phyloP scores from a whole-genome alignment of 2,329 filamentous ascomycete species.

The Aspergillus flavus region DNA sequence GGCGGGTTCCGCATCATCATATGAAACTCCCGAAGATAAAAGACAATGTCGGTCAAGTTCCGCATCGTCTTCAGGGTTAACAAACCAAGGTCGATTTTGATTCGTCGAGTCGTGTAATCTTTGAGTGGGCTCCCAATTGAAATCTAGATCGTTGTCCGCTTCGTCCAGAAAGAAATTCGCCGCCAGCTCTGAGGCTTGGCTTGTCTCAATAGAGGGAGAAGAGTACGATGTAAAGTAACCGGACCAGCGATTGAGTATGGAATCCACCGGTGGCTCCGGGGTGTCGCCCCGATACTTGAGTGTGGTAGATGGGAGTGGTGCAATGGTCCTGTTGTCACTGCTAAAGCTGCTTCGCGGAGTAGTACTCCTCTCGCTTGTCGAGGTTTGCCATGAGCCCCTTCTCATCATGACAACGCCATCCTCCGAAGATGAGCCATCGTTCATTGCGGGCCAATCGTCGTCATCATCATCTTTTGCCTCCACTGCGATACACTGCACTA shows the following conservation, averaged over 20 bases:
- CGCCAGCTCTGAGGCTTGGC: slow-evolving; percentile 70
- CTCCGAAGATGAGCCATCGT: slow-evolving; percentile 68
- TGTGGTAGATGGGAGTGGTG: slow-evolving; percentile 83
- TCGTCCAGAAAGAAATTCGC: slow-evolving; percentile 66
- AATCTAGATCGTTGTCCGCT: slow-evolving; percentile 55
- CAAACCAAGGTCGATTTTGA: slow-evolving; percentile 34
- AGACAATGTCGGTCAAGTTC: slow-evolving; percentile 65
- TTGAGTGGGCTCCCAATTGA: slow-evolving; percentile 46
- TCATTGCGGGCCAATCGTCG: slow-evolving; percentile 42
- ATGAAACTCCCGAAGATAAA: slow-evolving; percentile 84
- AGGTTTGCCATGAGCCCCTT: slow-evolving; percentile 55
- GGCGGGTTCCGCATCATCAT: slow-evolving; percentile 69
- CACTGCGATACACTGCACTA: slow-evolving; percentile 92
- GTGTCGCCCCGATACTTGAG: slow-evolving; percentile 82
- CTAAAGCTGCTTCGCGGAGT: slow-evolving; percentile 57
- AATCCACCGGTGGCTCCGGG: slow-evolving; percentile 57
- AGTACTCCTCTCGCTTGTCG: slow-evolving; percentile 54
- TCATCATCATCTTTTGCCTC: slow-evolving; percentile 76
- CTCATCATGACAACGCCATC: slow-evolving; percentile 85
- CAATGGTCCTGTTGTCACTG: slow-evolving; percentile 79
- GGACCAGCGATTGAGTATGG: slow-evolving; percentile 35
- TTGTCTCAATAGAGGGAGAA: slow-evolving; percentile 79
- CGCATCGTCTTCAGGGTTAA: slow-evolving; percentile 51
- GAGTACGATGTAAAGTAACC: slow-evolving; percentile 48
- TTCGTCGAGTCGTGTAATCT: slow-evolving; percentile 16